Evolutionary conservation across 768 basidiomycete species (phyloP).

Genomic region (Hericium alpestre): DNA sequence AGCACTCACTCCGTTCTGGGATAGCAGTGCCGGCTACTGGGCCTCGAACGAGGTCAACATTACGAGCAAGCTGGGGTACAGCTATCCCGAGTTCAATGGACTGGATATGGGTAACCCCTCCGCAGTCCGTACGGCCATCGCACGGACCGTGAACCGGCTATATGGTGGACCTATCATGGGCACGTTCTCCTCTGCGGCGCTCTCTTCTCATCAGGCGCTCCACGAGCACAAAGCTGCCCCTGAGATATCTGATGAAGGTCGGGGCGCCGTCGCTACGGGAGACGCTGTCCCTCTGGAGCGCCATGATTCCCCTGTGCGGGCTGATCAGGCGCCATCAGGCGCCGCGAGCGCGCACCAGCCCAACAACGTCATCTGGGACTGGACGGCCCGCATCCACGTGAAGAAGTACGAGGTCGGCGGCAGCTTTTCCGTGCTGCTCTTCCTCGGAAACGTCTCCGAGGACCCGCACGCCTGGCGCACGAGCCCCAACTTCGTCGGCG

Average conservation of each 20-base stretch:
- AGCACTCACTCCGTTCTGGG: constrained; percentile 42
- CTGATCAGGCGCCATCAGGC: background rate
- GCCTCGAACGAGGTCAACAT: constrained; percentile 23
- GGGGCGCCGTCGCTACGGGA: constrained; percentile 8
- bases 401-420: constrained; percentile 33
- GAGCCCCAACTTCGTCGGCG: constrained; percentile 30
- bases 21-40: constrained; percentile 29
- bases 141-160: constrained; percentile 24
- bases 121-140: constrained; percentile 24
- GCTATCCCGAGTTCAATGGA: constrained; percentile 41
- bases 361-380: constrained; percentile 20
- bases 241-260: background rate
- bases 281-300: background rate
- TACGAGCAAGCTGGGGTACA: constrained; percentile 27
- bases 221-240: background rate
- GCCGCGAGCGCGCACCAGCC: background rate
- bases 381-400: constrained; percentile 31
- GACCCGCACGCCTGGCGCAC: constrained; percentile 28
- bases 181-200: background rate
- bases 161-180: constrained; percentile 19
- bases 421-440: constrained; percentile 36
- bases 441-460: constrained; percentile 32
- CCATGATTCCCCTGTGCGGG: constrained; percentile 2
- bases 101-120: constrained; percentile 21
- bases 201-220: background rate